phyloP scores from a whole-genome alignment of 75 land plant genomes.

The Cupressus sempervirens region DNA sequence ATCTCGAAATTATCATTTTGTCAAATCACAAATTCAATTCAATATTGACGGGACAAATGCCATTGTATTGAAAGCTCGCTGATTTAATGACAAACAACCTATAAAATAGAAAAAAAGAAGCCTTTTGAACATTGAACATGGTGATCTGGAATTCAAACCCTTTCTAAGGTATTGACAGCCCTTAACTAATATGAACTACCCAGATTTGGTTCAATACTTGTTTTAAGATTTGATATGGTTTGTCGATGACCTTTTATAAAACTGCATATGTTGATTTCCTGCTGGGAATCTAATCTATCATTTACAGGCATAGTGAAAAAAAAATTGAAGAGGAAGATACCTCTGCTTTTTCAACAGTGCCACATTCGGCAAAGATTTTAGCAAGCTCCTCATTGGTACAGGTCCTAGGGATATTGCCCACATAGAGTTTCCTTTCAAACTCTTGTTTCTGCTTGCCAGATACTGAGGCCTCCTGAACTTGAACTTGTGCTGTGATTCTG shows the following conservation, averaged over 20 bases:
- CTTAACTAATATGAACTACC: neutral
- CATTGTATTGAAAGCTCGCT: neutral
- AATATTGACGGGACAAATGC: too few species aligned
- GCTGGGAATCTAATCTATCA: neutral
- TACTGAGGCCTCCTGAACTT: neutral
- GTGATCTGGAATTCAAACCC: neutral
- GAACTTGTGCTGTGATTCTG: neutral
- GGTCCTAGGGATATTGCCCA: constrained; percentile 82
- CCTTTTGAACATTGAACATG: neutral
- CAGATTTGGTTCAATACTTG: neutral
- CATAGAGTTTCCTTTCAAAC: constrained; percentile 49
- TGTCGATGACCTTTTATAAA: neutral
- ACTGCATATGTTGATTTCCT: neutral
- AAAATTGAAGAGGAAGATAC: constrained; percentile 20
- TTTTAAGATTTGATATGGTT: neutral
- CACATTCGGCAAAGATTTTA: constrained; percentile 50
- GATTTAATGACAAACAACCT: too few species aligned
- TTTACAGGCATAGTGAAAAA: neutral
- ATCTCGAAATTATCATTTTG: too few species aligned
- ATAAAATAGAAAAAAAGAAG: too few species aligned
- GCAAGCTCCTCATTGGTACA: constrained; percentile 54
- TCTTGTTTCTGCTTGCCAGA: neutral
- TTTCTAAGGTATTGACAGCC: neutral
- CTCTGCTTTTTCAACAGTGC: constrained; percentile 81
- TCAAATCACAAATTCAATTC: too few species aligned